Conservation (phyloP, 371 early-diverging fungal genomes). For the Circinella umbellata region DNA sequence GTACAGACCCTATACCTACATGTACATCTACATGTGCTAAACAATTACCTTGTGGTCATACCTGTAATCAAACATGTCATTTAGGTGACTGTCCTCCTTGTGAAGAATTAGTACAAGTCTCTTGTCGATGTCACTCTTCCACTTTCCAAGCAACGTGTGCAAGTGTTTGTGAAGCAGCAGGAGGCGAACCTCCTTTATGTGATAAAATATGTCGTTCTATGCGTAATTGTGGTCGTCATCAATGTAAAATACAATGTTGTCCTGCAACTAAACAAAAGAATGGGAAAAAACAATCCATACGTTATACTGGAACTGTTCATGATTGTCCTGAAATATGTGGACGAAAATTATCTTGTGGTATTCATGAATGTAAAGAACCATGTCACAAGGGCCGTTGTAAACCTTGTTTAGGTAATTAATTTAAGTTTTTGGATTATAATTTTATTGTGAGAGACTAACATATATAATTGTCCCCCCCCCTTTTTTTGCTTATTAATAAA, state of each 20-base stretch:
- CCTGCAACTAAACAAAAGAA: constrained; percentile 52
- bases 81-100: constrained; percentile 77
- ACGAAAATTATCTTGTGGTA: constrained; percentile 68
- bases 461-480: too few species aligned
- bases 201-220: constrained; percentile 63
- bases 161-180: constrained; percentile 42
- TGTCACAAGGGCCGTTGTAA: constrained; percentile 78
- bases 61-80: constrained; percentile 78
- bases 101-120: constrained; percentile 42
- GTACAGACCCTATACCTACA: constrained; percentile 81
- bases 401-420: constrained; percentile 63
- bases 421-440: neutral
- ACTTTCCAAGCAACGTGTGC: constrained; percentile 55
- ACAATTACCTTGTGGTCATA: constrained; percentile 72
- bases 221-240: constrained; percentile 73
- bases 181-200: constrained; percentile 62
- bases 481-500: too few species aligned
- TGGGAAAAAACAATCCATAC: constrained; percentile 20
- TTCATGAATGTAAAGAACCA: constrained; percentile 65
- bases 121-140: constrained; percentile 72
- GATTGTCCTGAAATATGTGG: constrained; percentile 69
- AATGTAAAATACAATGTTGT: constrained; percentile 62
- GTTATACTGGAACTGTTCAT: constrained; percentile 52
- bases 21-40: constrained; percentile 76
- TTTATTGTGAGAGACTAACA: too few species aligned